phyloP scores from a whole-genome alignment of 164 flowering plant genomes.

The Houttuynia cordata region DNA sequence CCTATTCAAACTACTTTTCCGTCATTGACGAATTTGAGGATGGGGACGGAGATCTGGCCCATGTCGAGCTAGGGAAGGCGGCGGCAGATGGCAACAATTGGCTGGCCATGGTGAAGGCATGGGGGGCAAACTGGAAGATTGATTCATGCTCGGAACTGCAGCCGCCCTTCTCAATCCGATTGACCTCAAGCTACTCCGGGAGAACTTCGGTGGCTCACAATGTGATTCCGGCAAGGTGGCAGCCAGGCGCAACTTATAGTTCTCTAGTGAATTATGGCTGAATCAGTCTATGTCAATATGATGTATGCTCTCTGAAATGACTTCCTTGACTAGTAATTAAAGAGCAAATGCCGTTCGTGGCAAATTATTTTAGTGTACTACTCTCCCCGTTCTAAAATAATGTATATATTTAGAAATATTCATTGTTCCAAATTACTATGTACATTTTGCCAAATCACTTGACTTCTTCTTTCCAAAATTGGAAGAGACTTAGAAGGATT shows the following conservation, averaged over 20 bases:
- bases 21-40: constrained; percentile 33
- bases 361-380: too few species aligned
- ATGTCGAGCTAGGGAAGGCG: constrained; percentile 26
- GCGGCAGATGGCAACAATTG: constrained; percentile 11
- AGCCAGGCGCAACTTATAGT: constrained; percentile 42
- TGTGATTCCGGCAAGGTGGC: constrained; percentile 58
- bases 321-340: too few species aligned
- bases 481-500: too few species aligned
- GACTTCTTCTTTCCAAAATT: too few species aligned
- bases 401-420: too few species aligned
- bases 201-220: constrained; percentile 34
- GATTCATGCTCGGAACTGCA: constrained; percentile 21
- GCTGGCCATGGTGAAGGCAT: constrained; percentile 42
- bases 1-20: constrained; percentile 41
- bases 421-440: too few species aligned
- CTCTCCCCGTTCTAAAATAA: too few species aligned
- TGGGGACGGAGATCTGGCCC: constrained; percentile 46
- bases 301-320: too few species aligned
- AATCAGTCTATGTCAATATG: neutral
- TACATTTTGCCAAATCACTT: too few species aligned
- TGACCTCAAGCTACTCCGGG: constrained; percentile 28
- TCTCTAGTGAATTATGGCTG: constrained; percentile 40
- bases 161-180: constrained; percentile 38
- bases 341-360: too few species aligned
- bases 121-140: constrained; percentile 63